Percentiles rank a stretch among this genome's conserved stretches.
Evolutionary conservation across 2,329 filamentous ascomycete genomes (phyloP).

Genomic region (Lasiodiplodia hormozganensis): DNA sequence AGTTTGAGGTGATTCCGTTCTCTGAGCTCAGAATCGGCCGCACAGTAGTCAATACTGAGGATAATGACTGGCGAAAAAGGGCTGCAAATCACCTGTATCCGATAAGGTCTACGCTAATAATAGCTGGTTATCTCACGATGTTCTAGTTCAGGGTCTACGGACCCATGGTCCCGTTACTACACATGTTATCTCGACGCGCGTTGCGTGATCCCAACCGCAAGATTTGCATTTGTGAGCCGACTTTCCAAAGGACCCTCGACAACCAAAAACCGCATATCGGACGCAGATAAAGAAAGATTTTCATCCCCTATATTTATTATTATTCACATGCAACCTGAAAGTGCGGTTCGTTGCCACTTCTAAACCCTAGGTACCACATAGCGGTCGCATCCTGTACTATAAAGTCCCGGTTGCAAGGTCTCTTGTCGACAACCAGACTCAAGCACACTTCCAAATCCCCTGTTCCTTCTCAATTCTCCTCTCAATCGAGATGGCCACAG

Average conservation of each 20-base stretch:
- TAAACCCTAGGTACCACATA: background rate
- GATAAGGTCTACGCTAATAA: background rate
- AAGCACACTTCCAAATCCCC: background rate
- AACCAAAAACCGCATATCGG: background rate
- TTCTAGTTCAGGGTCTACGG: background rate
- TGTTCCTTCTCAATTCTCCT: no score
- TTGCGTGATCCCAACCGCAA: conserved; percentile 5
- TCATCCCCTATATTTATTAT: background rate
- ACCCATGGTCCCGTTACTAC: background rate
- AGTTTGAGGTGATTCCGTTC: conserved; percentile 15
- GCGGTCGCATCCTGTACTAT: background rate
- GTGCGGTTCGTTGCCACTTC: conserved; percentile 6
- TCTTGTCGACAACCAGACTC: background rate
- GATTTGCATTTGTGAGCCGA: background rate
- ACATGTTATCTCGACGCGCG: background rate
- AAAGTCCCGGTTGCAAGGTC: background rate
- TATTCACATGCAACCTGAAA: background rate
- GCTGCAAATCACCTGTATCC: background rate
- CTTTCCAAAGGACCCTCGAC: background rate
- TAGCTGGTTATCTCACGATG: background rate
- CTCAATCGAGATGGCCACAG: background rate
- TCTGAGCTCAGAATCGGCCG: background rate
- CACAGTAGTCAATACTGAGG: no score
- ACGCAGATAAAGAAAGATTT: background rate
- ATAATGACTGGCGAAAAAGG: background rate